Conservation (phyloP, 768 basidiomycete genomes). For the Chalciporus chontae region DNA sequence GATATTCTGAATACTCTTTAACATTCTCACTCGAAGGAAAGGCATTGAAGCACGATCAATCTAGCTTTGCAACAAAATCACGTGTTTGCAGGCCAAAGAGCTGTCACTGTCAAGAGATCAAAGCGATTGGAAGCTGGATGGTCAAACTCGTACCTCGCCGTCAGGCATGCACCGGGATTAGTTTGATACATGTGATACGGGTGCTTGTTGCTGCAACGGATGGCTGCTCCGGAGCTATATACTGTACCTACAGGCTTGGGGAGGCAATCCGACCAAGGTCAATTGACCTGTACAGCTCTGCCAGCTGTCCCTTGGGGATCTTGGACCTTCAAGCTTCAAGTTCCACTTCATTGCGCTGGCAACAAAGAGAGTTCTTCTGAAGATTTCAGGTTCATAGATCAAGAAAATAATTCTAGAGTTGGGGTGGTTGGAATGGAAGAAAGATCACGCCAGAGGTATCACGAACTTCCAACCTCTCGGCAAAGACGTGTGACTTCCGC, state of each 20-base stretch:
- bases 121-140: no score
- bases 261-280: no score
- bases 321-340: background rate
- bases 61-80: background rate
- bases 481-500: conserved; percentile 1
- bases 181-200: no score
- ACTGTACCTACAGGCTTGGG: no score
- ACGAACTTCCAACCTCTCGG: background rate
- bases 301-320: no score
- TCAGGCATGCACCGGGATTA: no score
- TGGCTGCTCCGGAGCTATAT: no score
- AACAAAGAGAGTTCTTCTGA: background rate
- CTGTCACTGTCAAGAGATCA: no score
- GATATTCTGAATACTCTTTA: background rate
- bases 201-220: no score
- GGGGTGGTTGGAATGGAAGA: background rate
- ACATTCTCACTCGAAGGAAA: background rate
- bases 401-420: background rate
- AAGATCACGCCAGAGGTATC: background rate
- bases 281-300: no score
- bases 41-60: background rate
- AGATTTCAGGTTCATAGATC: background rate
- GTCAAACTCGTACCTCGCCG: no score
- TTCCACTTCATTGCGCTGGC: background rate
- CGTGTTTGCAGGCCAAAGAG: background rate